Evolutionary conservation across 495 filamentous ascomycete species (phyloP).

Genomic region (Achaetomiella virescens): DNA sequence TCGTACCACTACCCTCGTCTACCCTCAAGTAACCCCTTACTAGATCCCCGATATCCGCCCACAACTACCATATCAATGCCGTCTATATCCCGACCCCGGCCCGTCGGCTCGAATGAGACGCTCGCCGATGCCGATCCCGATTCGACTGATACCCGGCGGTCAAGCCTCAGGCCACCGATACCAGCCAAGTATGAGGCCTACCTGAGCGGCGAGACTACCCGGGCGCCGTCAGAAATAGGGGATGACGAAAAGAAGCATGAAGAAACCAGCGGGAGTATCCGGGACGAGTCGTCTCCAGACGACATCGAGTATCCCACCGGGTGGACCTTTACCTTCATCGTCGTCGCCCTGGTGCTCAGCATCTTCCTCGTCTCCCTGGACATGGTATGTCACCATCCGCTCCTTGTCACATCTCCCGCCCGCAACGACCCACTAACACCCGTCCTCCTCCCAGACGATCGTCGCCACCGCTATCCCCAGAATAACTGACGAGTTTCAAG

Average conservation of each 20-base stretch:
- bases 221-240: constrained; percentile 7
- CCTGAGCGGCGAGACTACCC: constrained; percentile 16
- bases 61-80: not conserved
- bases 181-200: constrained; percentile 9
- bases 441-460: constrained; percentile 26
- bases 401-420: not conserved
- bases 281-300: not conserved
- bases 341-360: constrained; percentile 43
- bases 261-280: not conserved
- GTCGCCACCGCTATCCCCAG: constrained; percentile 47
- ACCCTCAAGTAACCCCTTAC: too few species aligned
- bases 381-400: constrained; percentile 31
- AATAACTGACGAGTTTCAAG: constrained; percentile 38
- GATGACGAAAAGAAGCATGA: constrained; percentile 2
- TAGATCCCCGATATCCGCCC: not conserved
- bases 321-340: constrained; percentile 32
- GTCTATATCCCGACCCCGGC: not conserved
- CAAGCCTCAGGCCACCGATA: constrained; percentile 3
- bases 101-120: not conserved
- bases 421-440: not conserved
- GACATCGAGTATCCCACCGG: constrained; percentile 31
- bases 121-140: constrained; percentile 1
- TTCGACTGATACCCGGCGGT: not conserved
- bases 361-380: constrained; percentile 49
- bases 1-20: too few species aligned